A percentile compares a stretch with the other conserved stretches of the same genome.
phyloP scores from a whole-genome alignment of 192 early-diverging fungal species.

The Phlyctochytrium planicorne region DNA sequence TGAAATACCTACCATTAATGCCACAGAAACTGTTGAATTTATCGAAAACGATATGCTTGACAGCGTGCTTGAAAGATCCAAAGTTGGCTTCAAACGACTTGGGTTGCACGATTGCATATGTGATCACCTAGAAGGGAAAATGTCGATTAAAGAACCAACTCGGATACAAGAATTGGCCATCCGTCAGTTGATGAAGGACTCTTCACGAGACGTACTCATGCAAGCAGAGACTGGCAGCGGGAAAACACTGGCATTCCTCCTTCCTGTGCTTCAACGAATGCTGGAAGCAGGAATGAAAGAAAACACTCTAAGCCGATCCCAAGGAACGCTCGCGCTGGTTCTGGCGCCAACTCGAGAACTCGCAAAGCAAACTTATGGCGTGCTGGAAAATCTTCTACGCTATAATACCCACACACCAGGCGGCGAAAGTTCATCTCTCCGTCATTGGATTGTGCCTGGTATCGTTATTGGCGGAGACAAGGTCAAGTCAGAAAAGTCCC shows the following conservation, averaged over 20 bases:
- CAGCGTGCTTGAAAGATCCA: not conserved
- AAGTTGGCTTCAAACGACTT: slow-evolving; percentile 76
- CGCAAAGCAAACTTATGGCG: slow-evolving; percentile 88
- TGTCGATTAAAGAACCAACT: slow-evolving; percentile 80
- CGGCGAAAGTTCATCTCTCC: slow-evolving; percentile 55
- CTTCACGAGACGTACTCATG: slow-evolving; percentile 74
- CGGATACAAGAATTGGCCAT: slow-evolving; percentile 86
- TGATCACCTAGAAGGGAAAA: slow-evolving; percentile 66
- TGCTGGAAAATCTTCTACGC: slow-evolving; percentile 41
- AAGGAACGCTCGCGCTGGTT: slow-evolving; percentile 90
- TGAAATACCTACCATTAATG: slow-evolving; percentile 14
- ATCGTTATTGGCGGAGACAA: slow-evolving; percentile 57
- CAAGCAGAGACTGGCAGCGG: slow-evolving; percentile 97
- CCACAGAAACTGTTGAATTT: not conserved
- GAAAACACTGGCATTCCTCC: slow-evolving; percentile 91
- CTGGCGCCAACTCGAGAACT: slow-evolving; percentile 97
- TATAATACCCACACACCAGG: not conserved
- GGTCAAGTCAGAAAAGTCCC: slow-evolving; percentile 46
- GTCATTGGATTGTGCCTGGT: slow-evolving; percentile 4
- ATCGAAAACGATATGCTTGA: not conserved
- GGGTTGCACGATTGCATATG: slow-evolving; percentile 74
- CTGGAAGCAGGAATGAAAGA: not conserved
- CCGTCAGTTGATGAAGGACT: slow-evolving; percentile 47
- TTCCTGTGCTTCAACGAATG: slow-evolving; percentile 80
- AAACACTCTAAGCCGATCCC: slow-evolving; percentile 44